Evolutionary conservation across 2,329 filamentous ascomycete species (phyloP).

Genomic region (Bertia moriformis): DNA sequence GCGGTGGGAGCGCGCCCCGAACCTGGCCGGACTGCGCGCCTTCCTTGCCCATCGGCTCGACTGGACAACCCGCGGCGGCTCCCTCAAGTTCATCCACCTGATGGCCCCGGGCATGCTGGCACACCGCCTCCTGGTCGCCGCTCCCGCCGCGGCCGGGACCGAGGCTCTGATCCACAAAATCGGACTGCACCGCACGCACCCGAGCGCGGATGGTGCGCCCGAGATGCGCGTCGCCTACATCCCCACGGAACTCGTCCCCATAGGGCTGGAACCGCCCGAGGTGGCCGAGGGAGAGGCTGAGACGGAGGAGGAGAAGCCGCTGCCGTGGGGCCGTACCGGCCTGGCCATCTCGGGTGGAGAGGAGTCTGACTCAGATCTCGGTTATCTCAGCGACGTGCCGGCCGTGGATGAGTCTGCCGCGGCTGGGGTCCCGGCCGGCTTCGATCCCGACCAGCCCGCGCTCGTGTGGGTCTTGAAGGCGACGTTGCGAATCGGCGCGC

Average conservation of each 20-base stretch:
- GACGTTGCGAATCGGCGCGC: background rate
- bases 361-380: conserved; percentile 5
- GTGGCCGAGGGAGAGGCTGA: conserved; percentile 53
- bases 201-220: conserved; percentile 57
- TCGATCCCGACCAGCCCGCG: background rate
- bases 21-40: conserved; percentile 51
- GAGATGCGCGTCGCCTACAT: conserved; percentile 70
- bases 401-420: conserved; percentile 6
- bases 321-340: conserved; percentile 20
- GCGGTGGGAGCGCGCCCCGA: conserved; percentile 47
- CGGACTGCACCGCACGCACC: conserved; percentile 53
- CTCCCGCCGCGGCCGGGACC: conserved; percentile 26
- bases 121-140: conserved; percentile 32
- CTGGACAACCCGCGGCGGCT: conserved; percentile 67
- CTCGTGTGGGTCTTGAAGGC: conserved; percentile 8
- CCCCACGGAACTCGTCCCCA: conserved; percentile 61
- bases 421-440: conserved; percentile 4
- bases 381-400: conserved; percentile 6
- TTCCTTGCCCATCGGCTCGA: conserved; percentile 73
- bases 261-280: conserved; percentile 65
- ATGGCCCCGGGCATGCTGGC: conserved; percentile 64
- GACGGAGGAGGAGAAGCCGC: conserved; percentile 30
- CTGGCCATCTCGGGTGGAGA: conserved; percentile 9
- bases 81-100: conserved; percentile 70
- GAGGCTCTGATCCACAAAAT: conserved; percentile 47